Evolutionary conservation across 345 rosid species (phyloP), one percentile per base, ranked within the genome.

Genomic region (Salix suchowensis): DNA sequence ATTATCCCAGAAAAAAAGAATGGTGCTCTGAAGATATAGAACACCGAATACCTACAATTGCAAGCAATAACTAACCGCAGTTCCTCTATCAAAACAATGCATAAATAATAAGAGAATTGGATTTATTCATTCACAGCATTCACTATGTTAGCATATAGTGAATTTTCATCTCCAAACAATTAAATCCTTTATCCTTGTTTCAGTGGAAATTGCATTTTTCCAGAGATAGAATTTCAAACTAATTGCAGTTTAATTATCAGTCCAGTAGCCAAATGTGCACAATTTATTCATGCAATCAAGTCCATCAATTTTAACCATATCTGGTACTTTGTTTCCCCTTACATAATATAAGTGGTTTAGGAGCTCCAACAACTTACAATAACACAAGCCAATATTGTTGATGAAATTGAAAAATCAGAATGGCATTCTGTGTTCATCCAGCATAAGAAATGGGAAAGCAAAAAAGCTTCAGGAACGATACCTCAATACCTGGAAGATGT

Each of bases 401-500:
- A 26, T 26, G 39, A 19, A 52, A 23, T 52, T 4, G 19, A 67
- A 72, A 78, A 72, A 36, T 5, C 18, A 65, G 24, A 10, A 16
- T 30, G 16, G 24, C 70, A 55, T 78, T 67, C 26, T 42, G 54
- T 36, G 36, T 60, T 23, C 16, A 44, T n/a, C 78, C 39, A 13
- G 3, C 37, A 50, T 21, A 36, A 58, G 36, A 71, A 13, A 54
- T 74, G 30, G 48, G 46, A 24, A 24, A 77, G 23, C 16, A 71
- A 6, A 9, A 39, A 65, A 65, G 74, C 74, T n/a, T 60, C 21
- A 55, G 68, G 61, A 50, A 7, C 54, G 66, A 52, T 8, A 48
- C 36, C 50, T 28, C 78, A 83, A 79, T 78, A 93, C 99, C 89
- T 91, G 83, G 99, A 96, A 81, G 97, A 90, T 48, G 88, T 64